Percentiles rank a stretch among this genome's conserved stretches.
Conservation (phyloP, 78 protist genomes). For the slime mould (Dictyostelium discoideum) region DNA sequence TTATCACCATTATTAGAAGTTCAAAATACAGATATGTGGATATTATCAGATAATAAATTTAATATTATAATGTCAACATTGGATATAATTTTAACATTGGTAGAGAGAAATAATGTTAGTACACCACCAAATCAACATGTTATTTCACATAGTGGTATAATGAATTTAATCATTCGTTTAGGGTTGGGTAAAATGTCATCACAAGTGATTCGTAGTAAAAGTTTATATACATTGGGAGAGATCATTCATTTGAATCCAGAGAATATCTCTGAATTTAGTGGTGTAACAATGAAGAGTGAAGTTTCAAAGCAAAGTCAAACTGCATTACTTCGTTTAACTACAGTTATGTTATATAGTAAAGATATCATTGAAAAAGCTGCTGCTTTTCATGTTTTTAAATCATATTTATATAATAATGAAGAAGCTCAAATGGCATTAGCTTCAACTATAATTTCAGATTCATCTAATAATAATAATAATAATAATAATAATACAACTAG, state of each 20-base stretch:
- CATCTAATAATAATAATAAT: too few species aligned
- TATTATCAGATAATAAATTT: conserved; percentile 73
- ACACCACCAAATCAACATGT: conserved; percentile 65
- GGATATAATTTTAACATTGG: conserved; percentile 54
- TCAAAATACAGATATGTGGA: conserved; percentile 78
- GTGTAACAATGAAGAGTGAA: conserved; percentile 52
- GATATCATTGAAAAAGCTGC: conserved; percentile 63
- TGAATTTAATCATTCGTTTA: conserved; percentile 65
- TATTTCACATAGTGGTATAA: conserved; percentile 33
- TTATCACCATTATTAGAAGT: conserved; percentile 53
- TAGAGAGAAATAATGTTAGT: conserved; percentile 49
- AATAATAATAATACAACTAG: too few species aligned
- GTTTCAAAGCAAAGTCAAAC: conserved; percentile 41
- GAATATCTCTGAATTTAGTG: conserved; percentile 51
- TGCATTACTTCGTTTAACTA: conserved; percentile 34
- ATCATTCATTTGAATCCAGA: conserved; percentile 41
- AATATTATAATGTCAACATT: conserved; percentile 61
- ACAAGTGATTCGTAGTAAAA: conserved; percentile 38
- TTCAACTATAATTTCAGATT: conserved; percentile 44
- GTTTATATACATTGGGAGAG: conserved; percentile 72
- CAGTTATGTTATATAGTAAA: conserved; percentile 35
- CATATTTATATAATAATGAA: conserved; percentile 61
- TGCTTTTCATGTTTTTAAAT: conserved; percentile 61
- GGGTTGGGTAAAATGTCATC: conserved; percentile 77
- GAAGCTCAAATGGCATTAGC: conserved; percentile 83